These are phyloP conservation scores for Clitopilus hobsonii DNA, from an alignment of 768 basidiomycete species.

Conservation along the genomic window DNA sequence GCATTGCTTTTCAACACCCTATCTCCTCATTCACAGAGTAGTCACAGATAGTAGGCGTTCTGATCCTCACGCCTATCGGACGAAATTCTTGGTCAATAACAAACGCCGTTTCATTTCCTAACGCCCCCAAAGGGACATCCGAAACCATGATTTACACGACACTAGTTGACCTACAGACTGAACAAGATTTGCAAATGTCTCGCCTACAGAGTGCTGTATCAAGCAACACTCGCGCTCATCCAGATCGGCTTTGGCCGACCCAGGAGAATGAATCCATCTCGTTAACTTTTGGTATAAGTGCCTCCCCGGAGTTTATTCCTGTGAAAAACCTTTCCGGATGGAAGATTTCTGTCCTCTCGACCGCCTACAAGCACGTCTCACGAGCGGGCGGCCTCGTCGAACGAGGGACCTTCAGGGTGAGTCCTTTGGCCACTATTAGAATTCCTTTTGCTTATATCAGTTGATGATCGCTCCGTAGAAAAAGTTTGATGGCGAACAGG, in stretches of 20 bases:
- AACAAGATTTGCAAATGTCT: conserved; percentile 15
- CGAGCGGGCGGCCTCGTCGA: conserved; percentile 32
- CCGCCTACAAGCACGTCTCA: conserved; percentile 37
- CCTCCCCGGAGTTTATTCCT: conserved; percentile 33
- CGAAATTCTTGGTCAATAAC: conserved; percentile 47
- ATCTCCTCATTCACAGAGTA: neutral
- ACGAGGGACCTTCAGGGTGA: conserved; percentile 40
- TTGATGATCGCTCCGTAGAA: conserved; percentile 20
- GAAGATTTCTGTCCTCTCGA: conserved; percentile 38
- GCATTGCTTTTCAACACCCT: neutral
- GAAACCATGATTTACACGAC: conserved; percentile 46
- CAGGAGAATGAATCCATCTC: conserved; percentile 19
- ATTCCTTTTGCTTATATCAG: neutral
- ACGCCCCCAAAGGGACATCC: conserved; percentile 49
- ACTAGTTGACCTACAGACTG: conserved; percentile 35
- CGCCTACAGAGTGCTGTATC: too few species aligned
- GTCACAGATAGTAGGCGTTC: conserved; percentile 35
- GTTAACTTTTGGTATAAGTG: conserved; percentile 46
- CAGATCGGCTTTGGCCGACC: too few species aligned
- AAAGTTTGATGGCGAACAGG: conserved; percentile 39
- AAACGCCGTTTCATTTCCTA: conserved; percentile 49
- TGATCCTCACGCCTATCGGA: conserved; percentile 46
- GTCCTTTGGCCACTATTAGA: conserved; percentile 6
- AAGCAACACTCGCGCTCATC: too few species aligned
- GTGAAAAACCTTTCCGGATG: conserved; percentile 43